A percentile compares a stretch with the other conserved stretches of the same genome.
Conservation (phyloP, 768 basidiomycete species). For the Bullera alba region DNA sequence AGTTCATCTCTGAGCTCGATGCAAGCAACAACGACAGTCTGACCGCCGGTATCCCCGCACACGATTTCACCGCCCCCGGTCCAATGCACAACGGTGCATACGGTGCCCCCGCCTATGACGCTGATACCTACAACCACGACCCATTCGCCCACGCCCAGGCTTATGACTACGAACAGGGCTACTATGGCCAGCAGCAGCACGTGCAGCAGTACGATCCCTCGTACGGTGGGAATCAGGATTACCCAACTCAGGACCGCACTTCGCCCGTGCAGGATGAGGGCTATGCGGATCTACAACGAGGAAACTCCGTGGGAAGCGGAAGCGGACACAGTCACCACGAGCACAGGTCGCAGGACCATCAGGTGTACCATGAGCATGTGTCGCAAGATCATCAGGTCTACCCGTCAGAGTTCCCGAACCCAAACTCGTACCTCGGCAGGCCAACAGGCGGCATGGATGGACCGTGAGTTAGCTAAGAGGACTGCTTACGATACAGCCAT, state of each 20-base stretch:
- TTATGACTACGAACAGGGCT: constrained; percentile 29
- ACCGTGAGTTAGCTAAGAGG: no score
- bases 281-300: constrained; percentile 39
- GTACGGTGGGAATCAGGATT: constrained; percentile 18
- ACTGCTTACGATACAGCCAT: no score
- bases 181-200: constrained; percentile 22
- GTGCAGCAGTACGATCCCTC: constrained; percentile 12
- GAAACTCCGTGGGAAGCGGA: constrained; percentile 22
- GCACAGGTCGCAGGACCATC: neutral
- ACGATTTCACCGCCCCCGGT: constrained; percentile 42
- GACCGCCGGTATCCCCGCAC: constrained; percentile 35
- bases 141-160: constrained; percentile 27
- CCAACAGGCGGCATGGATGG: constrained; percentile 37
- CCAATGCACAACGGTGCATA: constrained; percentile 8
- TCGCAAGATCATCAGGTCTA: constrained; percentile 9
- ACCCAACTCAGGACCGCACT: constrained; percentile 32
- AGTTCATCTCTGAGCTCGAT: constrained; percentile 37
- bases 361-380: no score
- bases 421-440: constrained; percentile 30
- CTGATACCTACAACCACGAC: constrained; percentile 21
- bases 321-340: constrained; percentile 22
- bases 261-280: constrained; percentile 20
- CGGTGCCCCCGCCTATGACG: constrained; percentile 10
- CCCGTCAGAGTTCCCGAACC: constrained; percentile 25
- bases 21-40: constrained; percentile 10